phyloP scores from a whole-genome alignment of 345 rosid genomes.

The Nasturtium officinale region DNA sequence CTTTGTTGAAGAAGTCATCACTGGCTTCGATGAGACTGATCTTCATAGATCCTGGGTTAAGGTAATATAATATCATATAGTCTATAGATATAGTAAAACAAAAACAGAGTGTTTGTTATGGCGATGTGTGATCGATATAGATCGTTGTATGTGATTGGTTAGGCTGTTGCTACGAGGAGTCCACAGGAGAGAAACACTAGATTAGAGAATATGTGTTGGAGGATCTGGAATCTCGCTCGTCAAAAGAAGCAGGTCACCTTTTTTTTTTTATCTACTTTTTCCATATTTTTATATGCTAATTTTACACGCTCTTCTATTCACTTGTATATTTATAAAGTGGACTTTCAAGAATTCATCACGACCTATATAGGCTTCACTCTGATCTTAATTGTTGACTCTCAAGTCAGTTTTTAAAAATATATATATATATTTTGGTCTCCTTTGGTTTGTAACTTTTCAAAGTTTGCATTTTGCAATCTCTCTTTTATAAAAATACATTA shows the following conservation, averaged over 20 bases:
- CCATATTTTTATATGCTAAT: background rate
- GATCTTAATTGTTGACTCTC: conserved; percentile 25
- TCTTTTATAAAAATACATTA: background rate
- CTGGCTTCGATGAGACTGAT: conserved; percentile 98
- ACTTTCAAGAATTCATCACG: conserved; percentile 6
- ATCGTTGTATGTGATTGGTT: background rate
- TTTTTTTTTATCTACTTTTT: background rate
- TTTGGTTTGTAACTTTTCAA: conserved; percentile 12
- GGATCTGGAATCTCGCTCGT: conserved; percentile 99
- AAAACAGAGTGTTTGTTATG: background rate
- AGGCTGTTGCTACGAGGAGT: conserved; percentile 98
- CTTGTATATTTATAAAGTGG: background rate
- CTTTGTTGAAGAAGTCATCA: conserved; percentile 95
- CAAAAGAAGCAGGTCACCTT: conserved; percentile 88
- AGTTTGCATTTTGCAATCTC: conserved; percentile 2
- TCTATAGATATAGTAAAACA: too few species aligned
- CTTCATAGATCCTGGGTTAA: conserved; percentile 86
- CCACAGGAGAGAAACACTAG: conserved; percentile 98
- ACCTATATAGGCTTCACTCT: conserved; percentile 15
- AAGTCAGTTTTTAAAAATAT: background rate
- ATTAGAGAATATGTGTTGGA: conserved; percentile 99
- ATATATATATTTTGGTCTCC: conserved; percentile 24
- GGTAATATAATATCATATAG: conserved; percentile 38
- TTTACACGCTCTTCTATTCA: background rate
- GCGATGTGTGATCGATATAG: background rate